Conservation (phyloP, 306 rosid genomes). For the Casuarina cunninghamiana region DNA sequence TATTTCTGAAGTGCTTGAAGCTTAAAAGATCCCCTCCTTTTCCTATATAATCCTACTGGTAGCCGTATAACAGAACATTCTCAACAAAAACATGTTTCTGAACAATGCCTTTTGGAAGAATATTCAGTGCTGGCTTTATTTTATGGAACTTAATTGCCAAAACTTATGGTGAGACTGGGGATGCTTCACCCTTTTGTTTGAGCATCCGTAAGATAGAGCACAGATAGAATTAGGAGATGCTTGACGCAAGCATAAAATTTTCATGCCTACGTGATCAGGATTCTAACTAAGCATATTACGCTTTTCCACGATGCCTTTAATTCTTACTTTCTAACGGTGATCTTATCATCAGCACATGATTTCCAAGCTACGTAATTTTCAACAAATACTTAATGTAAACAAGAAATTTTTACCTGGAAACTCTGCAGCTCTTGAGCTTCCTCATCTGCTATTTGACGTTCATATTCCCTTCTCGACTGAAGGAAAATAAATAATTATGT, state of each 20-base stretch:
- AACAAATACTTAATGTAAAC: not conserved
- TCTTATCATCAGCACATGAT: conserved; percentile 6
- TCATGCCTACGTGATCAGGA: not conserved
- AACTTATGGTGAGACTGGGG: not conserved
- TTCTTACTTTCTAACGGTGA: conserved; percentile 8
- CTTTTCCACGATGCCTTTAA: not conserved
- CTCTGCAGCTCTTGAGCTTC: conserved; percentile 67
- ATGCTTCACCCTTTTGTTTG: not conserved
- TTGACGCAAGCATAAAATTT: not conserved
- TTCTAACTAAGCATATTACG: not conserved
- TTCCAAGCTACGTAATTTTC: not conserved
- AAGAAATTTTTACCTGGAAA: conserved; percentile 65
- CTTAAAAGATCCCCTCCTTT: not conserved
- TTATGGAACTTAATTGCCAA: not conserved
- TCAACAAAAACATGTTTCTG: not conserved
- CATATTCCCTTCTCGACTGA: conserved; percentile 82
- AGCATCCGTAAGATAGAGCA: not conserved
- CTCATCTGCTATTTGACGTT: conserved; percentile 68
- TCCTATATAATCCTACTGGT: not conserved
- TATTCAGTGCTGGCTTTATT: not conserved
- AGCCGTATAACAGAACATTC: not conserved
- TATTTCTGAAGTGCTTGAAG: not conserved
- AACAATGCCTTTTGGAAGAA: not conserved
- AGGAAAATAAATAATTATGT: conserved; percentile 2
- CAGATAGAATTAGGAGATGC: not conserved